phyloP scores from a whole-genome alignment of 208 protist genomes.

The Novymonas esmeraldas region DNA sequence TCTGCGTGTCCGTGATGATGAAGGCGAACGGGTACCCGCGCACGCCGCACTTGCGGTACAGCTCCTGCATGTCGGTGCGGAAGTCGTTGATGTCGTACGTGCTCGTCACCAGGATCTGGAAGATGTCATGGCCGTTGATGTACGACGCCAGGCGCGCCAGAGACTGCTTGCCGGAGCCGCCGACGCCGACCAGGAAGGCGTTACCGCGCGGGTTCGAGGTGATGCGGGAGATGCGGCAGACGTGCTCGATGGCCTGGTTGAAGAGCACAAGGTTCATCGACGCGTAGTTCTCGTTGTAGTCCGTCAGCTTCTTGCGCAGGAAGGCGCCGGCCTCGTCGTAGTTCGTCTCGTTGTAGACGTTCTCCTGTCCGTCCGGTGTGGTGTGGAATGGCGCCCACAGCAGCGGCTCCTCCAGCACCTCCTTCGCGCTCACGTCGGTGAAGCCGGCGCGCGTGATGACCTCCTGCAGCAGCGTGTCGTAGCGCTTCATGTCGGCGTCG shows the following conservation, averaged over 20 bases:
- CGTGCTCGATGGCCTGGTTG: constrained; percentile 97
- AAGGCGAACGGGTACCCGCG: constrained; percentile 95
- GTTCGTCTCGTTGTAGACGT: constrained; percentile 89
- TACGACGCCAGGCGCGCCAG: constrained; percentile 95
- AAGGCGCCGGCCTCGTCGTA: constrained; percentile 80
- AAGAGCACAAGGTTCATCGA: constrained; percentile 98
- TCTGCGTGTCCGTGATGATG: constrained; percentile 98
- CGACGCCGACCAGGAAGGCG: constrained; percentile 95
- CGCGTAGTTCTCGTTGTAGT: constrained; percentile 97
- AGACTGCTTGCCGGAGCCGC: constrained; percentile 95
- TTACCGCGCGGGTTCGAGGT: constrained; percentile 96
- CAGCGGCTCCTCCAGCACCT: constrained; percentile 90
- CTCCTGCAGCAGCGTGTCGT: constrained; percentile 90
- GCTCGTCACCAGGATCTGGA: constrained; percentile 97
- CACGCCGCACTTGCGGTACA: constrained; percentile 96
- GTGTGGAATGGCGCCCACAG: constrained; percentile 95
- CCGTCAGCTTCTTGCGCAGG: constrained; percentile 90
- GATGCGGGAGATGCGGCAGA: constrained; percentile 97
- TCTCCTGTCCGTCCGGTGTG: constrained; percentile 85
- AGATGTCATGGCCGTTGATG: constrained; percentile 97
- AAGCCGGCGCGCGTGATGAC: constrained; percentile 85
- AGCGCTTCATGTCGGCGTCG: constrained; percentile 89
- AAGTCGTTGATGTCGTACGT: constrained; percentile 97
- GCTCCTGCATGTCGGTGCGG: constrained; percentile 94
- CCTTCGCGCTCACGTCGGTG: constrained; percentile 79